Conservation (phyloP, 78 protist species). For the Dictyostelium firmibasis region DNA sequence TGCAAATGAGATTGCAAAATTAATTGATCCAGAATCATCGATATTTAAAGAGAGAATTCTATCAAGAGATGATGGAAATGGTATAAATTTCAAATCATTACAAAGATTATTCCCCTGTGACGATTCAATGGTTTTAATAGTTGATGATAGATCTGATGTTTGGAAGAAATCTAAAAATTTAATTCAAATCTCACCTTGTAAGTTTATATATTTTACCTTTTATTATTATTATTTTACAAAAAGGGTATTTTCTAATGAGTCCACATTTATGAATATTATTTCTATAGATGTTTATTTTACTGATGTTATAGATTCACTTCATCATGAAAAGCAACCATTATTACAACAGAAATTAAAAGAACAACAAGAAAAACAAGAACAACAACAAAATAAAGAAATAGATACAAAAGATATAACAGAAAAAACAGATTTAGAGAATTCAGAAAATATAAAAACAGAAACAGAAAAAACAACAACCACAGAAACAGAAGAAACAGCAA, state of each 20-base stretch:
- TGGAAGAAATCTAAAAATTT: constrained; percentile 66
- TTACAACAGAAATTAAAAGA: constrained; percentile 18
- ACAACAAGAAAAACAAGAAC: neutral
- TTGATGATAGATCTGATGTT: constrained; percentile 76
- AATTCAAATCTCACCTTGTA: constrained; percentile 69
- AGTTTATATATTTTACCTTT: neutral
- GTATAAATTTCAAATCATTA: constrained; percentile 40
- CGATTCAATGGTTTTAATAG: constrained; percentile 79
- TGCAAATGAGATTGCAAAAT: constrained; percentile 60
- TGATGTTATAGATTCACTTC: constrained; percentile 6
- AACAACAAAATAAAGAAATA: neutral
- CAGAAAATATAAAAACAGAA: neutral
- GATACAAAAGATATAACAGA: neutral
- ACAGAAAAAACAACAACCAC: neutral
- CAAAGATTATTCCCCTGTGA: constrained; percentile 74
- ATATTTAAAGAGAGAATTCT: constrained; percentile 53
- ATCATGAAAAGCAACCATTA: constrained; percentile 36
- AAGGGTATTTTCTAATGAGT: neutral
- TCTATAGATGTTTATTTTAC: constrained; percentile 15
- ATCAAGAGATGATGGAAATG: constrained; percentile 45
- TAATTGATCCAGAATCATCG: constrained; percentile 4
- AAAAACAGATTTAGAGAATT: neutral
- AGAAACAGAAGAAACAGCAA: too few species aligned
- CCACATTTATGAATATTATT: too few species aligned
- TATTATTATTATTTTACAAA: neutral